These are phyloP conservation scores for Agastache rugosa DNA, from an alignment of 257 asterid species.

Conservation along the genomic window DNA sequence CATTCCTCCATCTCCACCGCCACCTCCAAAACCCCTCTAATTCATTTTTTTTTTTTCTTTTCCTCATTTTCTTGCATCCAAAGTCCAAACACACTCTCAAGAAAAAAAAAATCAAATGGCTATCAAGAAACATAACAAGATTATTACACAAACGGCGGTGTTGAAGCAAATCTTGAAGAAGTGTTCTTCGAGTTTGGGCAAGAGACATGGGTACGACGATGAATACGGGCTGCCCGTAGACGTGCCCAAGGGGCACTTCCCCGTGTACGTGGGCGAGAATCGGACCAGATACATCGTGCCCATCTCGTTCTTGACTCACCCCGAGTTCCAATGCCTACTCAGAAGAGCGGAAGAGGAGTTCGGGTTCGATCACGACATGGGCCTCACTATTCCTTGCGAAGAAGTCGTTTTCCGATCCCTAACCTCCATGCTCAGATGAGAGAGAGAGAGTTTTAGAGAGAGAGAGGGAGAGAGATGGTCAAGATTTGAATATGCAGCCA, in stretches of 20 bases:
- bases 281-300: conserved; percentile 57
- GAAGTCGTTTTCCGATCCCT: conserved; percentile 54
- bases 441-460: background rate
- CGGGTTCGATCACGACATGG: conserved; percentile 64
- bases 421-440: conserved; percentile 49
- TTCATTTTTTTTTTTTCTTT: background rate
- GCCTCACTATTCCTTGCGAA: conserved; percentile 60
- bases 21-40: background rate
- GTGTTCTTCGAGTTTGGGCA: conserved; percentile 56
- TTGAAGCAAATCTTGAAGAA: conserved; percentile 55
- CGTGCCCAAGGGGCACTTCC: conserved; percentile 59
- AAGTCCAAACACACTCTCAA: background rate
- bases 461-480: conserved; percentile 41
- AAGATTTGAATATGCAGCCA: conserved; percentile 42
- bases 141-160: conserved; percentile 36
- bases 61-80: conserved; percentile 2
- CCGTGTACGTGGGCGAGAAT: conserved; percentile 54
- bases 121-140: conserved; percentile 45
- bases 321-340: conserved; percentile 51
- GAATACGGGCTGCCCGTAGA: conserved; percentile 42
- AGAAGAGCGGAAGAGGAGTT: conserved; percentile 57
- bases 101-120: conserved; percentile 34
- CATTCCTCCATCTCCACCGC: conserved; percentile 29
- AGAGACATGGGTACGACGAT: conserved; percentile 34
- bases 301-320: conserved; percentile 51